These are phyloP conservation scores for Penicillium hordei DNA, from an alignment of 2,329 filamentous ascomycete genomes.

Conservation along the genomic window DNA sequence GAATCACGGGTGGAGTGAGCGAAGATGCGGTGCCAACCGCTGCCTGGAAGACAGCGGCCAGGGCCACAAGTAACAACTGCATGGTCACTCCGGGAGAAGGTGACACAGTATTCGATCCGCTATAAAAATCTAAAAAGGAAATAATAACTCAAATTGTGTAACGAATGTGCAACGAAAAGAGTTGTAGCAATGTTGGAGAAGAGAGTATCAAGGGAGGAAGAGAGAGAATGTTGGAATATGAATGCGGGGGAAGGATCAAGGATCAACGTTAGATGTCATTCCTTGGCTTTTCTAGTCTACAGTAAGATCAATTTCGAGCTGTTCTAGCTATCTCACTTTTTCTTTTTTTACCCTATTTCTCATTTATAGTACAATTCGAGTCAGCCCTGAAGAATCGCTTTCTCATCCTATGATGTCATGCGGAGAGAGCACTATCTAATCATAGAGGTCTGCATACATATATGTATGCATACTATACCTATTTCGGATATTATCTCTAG, in stretches of 20 bases:
- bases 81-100: conserved; percentile 23
- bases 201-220: not conserved
- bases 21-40: conserved; percentile 50
- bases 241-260: conserved; percentile 21
- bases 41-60: conserved; percentile 43
- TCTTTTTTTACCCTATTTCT: not conserved
- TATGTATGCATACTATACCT: not conserved
- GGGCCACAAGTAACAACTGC: conserved; percentile 33
- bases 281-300: not conserved
- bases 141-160: conserved; percentile 5
- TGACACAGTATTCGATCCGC: not conserved
- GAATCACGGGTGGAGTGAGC: conserved; percentile 64
- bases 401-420: conserved; percentile 24
- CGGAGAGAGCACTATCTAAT: conserved; percentile 17
- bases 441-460: not conserved
- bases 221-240: conserved; percentile 1
- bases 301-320: not conserved
- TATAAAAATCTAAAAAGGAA: not conserved
- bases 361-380: not conserved
- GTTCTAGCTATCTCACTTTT: not conserved
- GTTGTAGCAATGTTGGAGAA: not conserved
- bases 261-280: conserved; percentile 7
- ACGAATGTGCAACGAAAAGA: conserved; percentile 5
- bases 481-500: not conserved
- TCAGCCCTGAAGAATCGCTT: not conserved